These are phyloP conservation scores for Immersiporthe knoxdaviesiana DNA, from an alignment of 2,329 filamentous ascomycete species.

Conservation along the genomic window DNA sequence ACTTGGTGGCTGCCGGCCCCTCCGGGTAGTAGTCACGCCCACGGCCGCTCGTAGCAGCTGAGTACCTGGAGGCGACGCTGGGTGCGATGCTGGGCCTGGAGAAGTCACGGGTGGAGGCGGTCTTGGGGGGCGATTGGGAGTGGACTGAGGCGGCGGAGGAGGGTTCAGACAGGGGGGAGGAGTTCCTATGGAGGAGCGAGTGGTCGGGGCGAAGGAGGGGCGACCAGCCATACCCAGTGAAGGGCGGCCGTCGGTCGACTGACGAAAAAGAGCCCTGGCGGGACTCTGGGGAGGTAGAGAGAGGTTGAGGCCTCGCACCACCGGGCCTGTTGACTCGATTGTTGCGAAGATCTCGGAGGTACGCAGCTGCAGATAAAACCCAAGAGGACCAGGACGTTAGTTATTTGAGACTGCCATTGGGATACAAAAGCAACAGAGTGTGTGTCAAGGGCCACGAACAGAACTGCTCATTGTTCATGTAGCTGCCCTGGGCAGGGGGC, in stretches of 20 bases:
- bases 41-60: constrained; percentile 45
- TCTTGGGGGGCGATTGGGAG: constrained; percentile 29
- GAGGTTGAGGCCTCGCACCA: constrained; percentile 68
- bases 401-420: neutral
- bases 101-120: constrained; percentile 30
- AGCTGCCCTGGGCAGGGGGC: constrained; percentile 64
- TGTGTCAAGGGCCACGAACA: constrained; percentile 47
- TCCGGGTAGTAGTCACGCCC: constrained; percentile 59
- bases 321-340: constrained; percentile 70
- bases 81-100: constrained; percentile 47
- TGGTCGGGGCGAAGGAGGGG: constrained; percentile 40
- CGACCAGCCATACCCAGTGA: constrained; percentile 37
- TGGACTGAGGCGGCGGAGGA: constrained; percentile 30
- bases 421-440: neutral
- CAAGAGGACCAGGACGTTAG: constrained; percentile 29
- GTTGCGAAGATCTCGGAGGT: constrained; percentile 71
- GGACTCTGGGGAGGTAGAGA: constrained; percentile 32
- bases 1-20: constrained; percentile 41
- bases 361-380: constrained; percentile 60
- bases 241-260: constrained; percentile 37
- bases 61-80: constrained; percentile 56
- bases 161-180: constrained; percentile 34
- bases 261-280: constrained; percentile 41
- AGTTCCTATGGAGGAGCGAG: constrained; percentile 36
- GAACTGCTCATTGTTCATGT: constrained; percentile 71